Evolutionary conservation across 2,329 filamentous ascomycete species (phyloP), one percentile per base, ranked within the genome.

Genomic region (Pseudocercospora musae): DNA sequence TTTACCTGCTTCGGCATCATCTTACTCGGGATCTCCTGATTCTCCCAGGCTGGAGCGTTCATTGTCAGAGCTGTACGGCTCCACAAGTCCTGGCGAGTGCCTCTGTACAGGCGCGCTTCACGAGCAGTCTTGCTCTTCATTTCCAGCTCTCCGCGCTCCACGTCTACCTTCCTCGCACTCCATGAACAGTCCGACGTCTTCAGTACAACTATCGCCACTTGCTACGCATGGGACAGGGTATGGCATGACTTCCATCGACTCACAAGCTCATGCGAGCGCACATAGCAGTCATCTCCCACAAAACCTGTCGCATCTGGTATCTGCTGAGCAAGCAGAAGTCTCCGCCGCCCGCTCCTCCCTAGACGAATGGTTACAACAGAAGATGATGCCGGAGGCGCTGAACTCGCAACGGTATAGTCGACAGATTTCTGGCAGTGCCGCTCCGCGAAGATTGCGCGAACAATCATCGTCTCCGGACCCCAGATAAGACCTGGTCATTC

Each of bases 71-170:
- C 57, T 69, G 21, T 58, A 65, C n/a, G 67, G 66, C 23, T 65
- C 64, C 25, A 59, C 64, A 21, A 62, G 59, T 11, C 10, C 27
- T 4, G 62, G 66, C 27, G 44, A 57, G 11, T 68, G 66, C 49
- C 56, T 67, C 25, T 69, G 67, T 42, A 66, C 66, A 20, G 67
- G 66, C 20, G 64, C 60, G 4, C 62, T 69, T n/a, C 66, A 69
- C 40, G 60, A 66, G 20, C 33, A 44, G 20, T 31, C 40, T 15
- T 69, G 67, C 42, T 33, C 62, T 18, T 58, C 49, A 37, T 66
- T 65, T 55, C 62, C 67, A 9, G 67, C 66, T 7, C 60, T 69
- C 10, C 58, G 66, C 15, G 25, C 58, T 18, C 63, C 66, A 11
- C 54, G 53, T n/a, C 18, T 64, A 48, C 29, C 54, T 10, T 56